Base-by-base conservation (phyloP, 2,329 filamentous ascomycete species). In the Colletotrichum costaricense region DNA sequence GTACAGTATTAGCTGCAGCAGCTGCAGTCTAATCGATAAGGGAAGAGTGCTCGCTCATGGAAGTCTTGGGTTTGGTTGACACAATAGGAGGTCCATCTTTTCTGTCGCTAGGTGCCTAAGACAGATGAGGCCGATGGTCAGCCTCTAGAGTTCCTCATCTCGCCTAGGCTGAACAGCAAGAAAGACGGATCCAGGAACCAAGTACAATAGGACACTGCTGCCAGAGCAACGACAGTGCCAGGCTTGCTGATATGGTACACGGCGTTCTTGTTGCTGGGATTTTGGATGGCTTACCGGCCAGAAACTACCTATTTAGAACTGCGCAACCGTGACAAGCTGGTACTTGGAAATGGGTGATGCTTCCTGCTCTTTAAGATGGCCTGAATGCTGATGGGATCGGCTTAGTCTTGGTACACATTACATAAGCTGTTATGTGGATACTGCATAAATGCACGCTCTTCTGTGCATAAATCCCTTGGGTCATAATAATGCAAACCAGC, bases 151-250 rank as follows among this genome's bases (percentile, higher is more conserved):
- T n/a, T n/a, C 30, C 22, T 46, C 66, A 42, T 14, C 24, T 35
- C 46, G 22, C 26, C 33, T n/a, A n/a, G 16, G 22, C 28, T 9
- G 24, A 54, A 8, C 35, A 28, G 12, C 5, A 22, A 56, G 28
- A 49, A 33, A 26, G 28, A 5, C 63, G 52, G 67, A 57, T 22
- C 33, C 49, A 55, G 60, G 46, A 14, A 11, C 67, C 35, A 16
- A 19, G 46, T n/a, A 30, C 22, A 59, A 30, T 28, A 33, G 24
- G 67, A 22, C 55, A 24, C 12, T 46, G 26, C 55, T 71, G 68
- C 24, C 68, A 26, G 54, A 33, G 33, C 42, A 71, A 71, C 68
- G 33, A 71, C 63, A 38, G 30, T 11, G 46, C 19, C 16, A 22
- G 63, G 46, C 63, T 24, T 26, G 14, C 16, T 35, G 28, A 35